Evolutionary conservation across 78 protist genomes (phyloP).

Genomic region (Pigoraptor vietnamica): DNA sequence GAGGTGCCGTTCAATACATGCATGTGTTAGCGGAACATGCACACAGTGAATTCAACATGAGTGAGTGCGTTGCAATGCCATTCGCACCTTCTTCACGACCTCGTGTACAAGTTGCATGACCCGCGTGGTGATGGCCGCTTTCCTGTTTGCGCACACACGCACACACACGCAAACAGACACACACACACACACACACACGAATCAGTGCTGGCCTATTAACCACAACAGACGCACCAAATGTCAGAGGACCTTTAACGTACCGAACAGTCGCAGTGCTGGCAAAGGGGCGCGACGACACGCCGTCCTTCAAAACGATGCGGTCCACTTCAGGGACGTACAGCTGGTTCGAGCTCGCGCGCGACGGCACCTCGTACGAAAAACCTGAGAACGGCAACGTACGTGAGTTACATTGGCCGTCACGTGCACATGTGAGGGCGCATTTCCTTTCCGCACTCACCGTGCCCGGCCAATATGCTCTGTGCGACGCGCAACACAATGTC

Average conservation of each 20-base stretch:
- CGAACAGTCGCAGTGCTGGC: neutral
- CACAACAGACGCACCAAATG: too few relatives aligned
- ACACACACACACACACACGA: neutral
- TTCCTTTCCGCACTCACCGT: neutral
- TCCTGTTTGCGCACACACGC: neutral
- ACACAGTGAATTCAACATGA: too few relatives aligned
- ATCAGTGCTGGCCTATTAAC: too few relatives aligned
- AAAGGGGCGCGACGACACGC: slow-evolving; percentile 5
- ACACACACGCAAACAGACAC: neutral
- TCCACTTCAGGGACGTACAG: slow-evolving; percentile 56
- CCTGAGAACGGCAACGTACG: slow-evolving; percentile 9
- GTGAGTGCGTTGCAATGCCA: too few relatives aligned
- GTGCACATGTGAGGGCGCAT: too few relatives aligned
- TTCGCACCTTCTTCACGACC: slow-evolving; percentile 26
- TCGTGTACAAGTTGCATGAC: slow-evolving; percentile 51
- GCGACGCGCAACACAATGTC: neutral
- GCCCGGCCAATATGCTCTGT: neutral
- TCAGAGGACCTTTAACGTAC: too few relatives aligned
- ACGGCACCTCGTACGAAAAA: slow-evolving; percentile 34
- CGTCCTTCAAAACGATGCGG: slow-evolving; percentile 43
- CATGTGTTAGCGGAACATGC: too few relatives aligned
- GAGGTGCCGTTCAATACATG: neutral
- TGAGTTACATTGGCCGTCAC: neutral
- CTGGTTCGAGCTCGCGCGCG: slow-evolving; percentile 37
- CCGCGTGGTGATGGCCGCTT: slow-evolving; percentile 59